Evolutionary conservation across 345 rosid species (phyloP).

Genomic region (Leavenworthia alabamica): DNA sequence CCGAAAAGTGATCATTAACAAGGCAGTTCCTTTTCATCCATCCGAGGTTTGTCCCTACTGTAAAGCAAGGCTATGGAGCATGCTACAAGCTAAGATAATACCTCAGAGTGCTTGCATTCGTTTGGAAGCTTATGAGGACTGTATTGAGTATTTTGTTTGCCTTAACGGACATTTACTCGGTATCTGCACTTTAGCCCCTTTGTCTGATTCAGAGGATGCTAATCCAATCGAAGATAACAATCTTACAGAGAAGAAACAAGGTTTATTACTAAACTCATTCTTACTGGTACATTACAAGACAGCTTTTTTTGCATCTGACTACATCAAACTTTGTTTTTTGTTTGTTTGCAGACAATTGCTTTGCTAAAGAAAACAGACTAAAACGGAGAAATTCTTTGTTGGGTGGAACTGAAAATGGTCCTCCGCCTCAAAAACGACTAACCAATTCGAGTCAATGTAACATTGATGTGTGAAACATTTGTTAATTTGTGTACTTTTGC

Average conservation of each 20-base stretch:
- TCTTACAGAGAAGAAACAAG: conserved; percentile 29
- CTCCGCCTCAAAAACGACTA: conserved; percentile 21
- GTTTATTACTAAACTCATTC: conserved; percentile 4
- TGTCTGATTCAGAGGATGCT: conserved; percentile 91
- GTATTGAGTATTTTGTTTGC: conserved; percentile 83
- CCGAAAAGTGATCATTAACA: conserved; percentile 65
- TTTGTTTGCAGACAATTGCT: conserved; percentile 8
- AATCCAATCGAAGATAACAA: conserved; percentile 39
- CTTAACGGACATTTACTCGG: conserved; percentile 95
- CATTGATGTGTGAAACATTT: conserved; percentile 23
- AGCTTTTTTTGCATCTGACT: background rate
- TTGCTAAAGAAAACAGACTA: conserved; percentile 17
- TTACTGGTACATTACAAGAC: background rate
- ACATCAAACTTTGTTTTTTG: background rate
- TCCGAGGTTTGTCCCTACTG: conserved; percentile 89
- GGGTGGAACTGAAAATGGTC: conserved; percentile 24
- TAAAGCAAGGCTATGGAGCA: conserved; percentile 89
- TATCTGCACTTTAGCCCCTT: conserved; percentile 80
- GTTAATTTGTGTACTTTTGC: conserved; percentile 21
- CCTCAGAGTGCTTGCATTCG: conserved; percentile 93
- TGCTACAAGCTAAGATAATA: conserved; percentile 89
- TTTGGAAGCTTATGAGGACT: conserved; percentile 86
- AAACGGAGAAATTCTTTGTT: conserved; percentile 28
- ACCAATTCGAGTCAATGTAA: conserved; percentile 20
- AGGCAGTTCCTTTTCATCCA: conserved; percentile 70